Evolutionary conservation across 495 filamentous ascomycete genomes (phyloP).

Genomic region (Penicillium chermesinum): DNA sequence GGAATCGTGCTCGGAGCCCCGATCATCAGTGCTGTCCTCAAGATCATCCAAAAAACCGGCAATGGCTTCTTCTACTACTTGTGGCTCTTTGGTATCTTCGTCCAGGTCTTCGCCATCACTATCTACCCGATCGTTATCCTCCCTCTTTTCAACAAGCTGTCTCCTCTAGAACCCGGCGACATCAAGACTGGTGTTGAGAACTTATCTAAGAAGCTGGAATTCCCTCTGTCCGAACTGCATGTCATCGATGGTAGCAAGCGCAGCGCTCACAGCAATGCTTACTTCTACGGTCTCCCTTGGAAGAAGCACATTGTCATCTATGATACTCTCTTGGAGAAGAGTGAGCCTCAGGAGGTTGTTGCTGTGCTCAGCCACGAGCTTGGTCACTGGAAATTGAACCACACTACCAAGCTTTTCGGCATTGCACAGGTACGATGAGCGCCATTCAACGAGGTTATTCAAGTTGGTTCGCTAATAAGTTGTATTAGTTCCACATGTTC

Average conservation of each 20-base stretch:
- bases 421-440: slow-evolving; percentile 69
- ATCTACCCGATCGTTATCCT: slow-evolving; percentile 93
- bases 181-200: slow-evolving; percentile 86
- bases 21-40: slow-evolving; percentile 82
- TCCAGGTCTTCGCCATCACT: slow-evolving; percentile 91
- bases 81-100: slow-evolving; percentile 82
- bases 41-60: slow-evolving; percentile 87
- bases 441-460: neutral
- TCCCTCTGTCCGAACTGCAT: slow-evolving; percentile 83
- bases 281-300: slow-evolving; percentile 97
- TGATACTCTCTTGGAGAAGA: slow-evolving; percentile 95
- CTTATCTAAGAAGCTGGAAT: slow-evolving; percentile 77
- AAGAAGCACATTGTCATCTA: slow-evolving; percentile 99
- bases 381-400: slow-evolving; percentile 92
- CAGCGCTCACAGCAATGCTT: slow-evolving; percentile 94
- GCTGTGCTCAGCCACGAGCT: slow-evolving; percentile 94
- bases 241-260: slow-evolving; percentile 98
- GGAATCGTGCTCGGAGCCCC: slow-evolving; percentile 74
- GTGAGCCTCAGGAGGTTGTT: slow-evolving; percentile 82
- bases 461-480: slow-evolving; percentile 7
- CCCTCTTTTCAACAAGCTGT: slow-evolving; percentile 97
- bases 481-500: slow-evolving; percentile 76
- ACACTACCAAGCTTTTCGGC: slow-evolving; percentile 86
- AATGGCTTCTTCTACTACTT: slow-evolving; percentile 95
- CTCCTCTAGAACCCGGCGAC: slow-evolving; percentile 77